Evolutionary conservation across 225 moss, liverwort and hornwort species (phyloP).

Genomic region (Marchantia paleacea): DNA sequence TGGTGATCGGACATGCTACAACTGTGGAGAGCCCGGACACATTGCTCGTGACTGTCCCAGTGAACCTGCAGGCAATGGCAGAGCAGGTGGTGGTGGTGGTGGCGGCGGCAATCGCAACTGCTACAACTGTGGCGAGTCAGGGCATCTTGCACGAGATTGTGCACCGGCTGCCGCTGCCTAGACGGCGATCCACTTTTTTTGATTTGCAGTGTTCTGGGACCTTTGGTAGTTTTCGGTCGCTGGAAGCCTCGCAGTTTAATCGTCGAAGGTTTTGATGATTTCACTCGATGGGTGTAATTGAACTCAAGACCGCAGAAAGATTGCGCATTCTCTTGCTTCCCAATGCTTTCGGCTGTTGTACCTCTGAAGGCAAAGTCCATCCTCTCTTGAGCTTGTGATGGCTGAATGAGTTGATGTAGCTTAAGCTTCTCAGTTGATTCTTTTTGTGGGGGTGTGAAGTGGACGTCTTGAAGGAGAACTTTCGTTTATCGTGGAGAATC

Average conservation of each 20-base stretch:
- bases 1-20: conserved; percentile 77
- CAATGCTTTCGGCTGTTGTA: conserved; percentile 35
- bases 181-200: conserved; percentile 8
- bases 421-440: conserved; percentile 36
- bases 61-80: conserved; percentile 61
- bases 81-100: conserved; percentile 62
- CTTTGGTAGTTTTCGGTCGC: conserved; percentile 13
- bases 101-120: conserved; percentile 72
- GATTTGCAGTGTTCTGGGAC: conserved; percentile 10
- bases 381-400: conserved; percentile 10
- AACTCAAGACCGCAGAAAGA: conserved; percentile 19
- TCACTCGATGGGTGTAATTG: conserved; percentile 18
- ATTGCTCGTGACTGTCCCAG: conserved; percentile 77
- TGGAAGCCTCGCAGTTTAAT: conserved; percentile 21
- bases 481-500: conserved; percentile 21
- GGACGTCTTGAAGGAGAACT: conserved; percentile 24
- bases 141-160: conserved; percentile 83
- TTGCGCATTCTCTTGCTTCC: conserved; percentile 39
- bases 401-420: conserved; percentile 14
- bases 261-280: conserved; percentile 17
- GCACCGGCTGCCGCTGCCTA: conserved; percentile 61
- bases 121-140: conserved; percentile 90
- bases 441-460: conserved; percentile 38
- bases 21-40: conserved; percentile 87
- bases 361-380: conserved; percentile 29